Base-by-base conservation (phyloP, 2,329 filamentous ascomycete genomes). In the Alternaria dauci region DNA sequence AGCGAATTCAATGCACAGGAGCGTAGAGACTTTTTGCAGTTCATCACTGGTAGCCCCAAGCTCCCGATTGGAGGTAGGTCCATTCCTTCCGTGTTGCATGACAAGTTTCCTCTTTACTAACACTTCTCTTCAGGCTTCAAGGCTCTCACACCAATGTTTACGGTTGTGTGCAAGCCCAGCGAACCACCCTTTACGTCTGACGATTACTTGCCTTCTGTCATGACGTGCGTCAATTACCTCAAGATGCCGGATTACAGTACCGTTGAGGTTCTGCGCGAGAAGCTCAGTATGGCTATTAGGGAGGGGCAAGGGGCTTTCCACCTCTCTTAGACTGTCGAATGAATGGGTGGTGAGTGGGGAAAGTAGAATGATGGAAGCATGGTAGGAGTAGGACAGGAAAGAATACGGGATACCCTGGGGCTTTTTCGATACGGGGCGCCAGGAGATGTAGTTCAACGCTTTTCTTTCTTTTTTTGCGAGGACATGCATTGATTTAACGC, bases 211-310 rank as follows among this genome's bases (percentile, higher is more conserved):
- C 95, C 96, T 12, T 98, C 94, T 77, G 96, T 99, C 78, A 99
- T 99, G 96, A 99, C 96, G 11, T 99, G 96, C 78, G 95, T 97
- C 80, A 99, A 99, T 80, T 99, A 99, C 78, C 88, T 99, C 72
- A 99, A 99, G 81, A 86, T 99, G 74, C 95, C 95, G 20, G 93
- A 99, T 79, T 99, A 99, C 80, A 94, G 89, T 68, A 88, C 83
- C 69, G 82, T 96, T 63, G 87, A 92, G 2, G 85, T 90, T 52
- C 88, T 99, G 80, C 89, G 86, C 73, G 87, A 90, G 76, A 92
- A 92, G 78, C 84, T 99, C 55, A 88, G 87, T 66, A 90, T 90
- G 66, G 96, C 95, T 26, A 96, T 97, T 76, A 91, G 89, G 78
- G 96, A 99, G 82, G 95, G 95, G 25, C 95, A 99, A 78, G 95